Base-by-base conservation (phyloP, 164 flowering plant genomes). In the Vitis rotundifolia region DNA sequence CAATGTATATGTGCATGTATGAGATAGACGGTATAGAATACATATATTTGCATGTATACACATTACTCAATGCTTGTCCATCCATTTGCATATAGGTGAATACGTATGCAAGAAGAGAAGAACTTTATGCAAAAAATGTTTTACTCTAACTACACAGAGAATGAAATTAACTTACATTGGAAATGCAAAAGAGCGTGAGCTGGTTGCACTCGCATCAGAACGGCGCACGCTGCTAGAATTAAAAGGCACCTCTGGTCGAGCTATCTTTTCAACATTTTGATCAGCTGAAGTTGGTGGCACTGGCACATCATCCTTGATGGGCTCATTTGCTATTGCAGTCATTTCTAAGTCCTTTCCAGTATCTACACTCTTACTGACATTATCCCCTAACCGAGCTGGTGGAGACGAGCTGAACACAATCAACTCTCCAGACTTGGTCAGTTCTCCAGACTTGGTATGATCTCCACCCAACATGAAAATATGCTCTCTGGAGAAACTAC, bases 401-500 rank as follows among this genome's bases (percentile, higher is more conserved):
- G 75, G 65, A 51, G 54, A 2, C 13, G 79, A 76, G 63, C 44
- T 69, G 51, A 76, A 62, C 61, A 56, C 47, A 11, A 68, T 14
- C 49, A 71, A 18, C 53, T 84, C 91, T 0, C 66, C 80, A 8
- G 82, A 75, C 28, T 72, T 80, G 22, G 29, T 10, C 50, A 71
- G 53, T 48, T 86, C 84, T 10, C 73, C 84, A 50, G 84, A 84
- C 55, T 64, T 73, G 13, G n/a, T 28, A 2, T 68, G 9, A 3
- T 73, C 77, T 55, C 69, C 72, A 57, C 79, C 71, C 56, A 82
- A 47, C 51, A 76, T 58, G 22, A 78, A 16, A 15, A 70, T 28
- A 19, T 85, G 83, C 48, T 94, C 91, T 69, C 79, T 86, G 15
- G 85, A 79, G 78, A 91, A 87, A 74, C 95, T 92, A 11, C 61